Base-by-base conservation (phyloP, 805 yeast genomes). In the Wickerhamomyces bisporus region DNA sequence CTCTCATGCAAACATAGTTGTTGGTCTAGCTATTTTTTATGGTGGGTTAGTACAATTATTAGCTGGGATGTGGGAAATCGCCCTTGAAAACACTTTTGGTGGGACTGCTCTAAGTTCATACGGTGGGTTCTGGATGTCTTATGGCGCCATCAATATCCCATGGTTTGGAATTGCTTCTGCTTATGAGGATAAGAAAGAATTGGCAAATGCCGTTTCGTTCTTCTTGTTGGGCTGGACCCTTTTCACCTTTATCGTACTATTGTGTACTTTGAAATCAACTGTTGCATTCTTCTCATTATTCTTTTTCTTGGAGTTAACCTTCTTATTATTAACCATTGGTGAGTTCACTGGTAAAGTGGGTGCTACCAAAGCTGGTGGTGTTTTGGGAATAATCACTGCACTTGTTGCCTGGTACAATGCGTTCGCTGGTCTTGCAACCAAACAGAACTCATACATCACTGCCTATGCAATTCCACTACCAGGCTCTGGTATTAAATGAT, bases 121-220 rank as follows among this genome's bases (percentile, higher is more conserved):
- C 48, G 88, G 88, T 35, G 82, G 80, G 3, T 82, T 81, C 58
- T 81, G 88, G 88, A 53, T 80, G 50, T 61, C 80, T 17, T 82
- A 61, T 50, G 81, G 75, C 24, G 80, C 86, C 2, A 69, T 82
- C 32, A 58, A 71, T 44, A 64, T 80, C 28, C 70, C 70, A 12
- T 71, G 76, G 52, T 82, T 81, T 57, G 83, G 83, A 24, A 76
- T 81, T 40, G 60, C 58, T 20, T 62, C 58, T 4, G 79, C 87
- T 13, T 81, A 79, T 48, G 55, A 52, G 5, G 69, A 58, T 27
- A 55, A 53, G 16, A 50, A 49, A 3, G 63, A 65, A 36, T 57
- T 73, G 18, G 57, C 50, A 9, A 64, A 71, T 47, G 85, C 82
- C 3, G 53, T 79, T 15, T 84, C 83, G 0, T 71, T 81, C 53